Evolutionary conservation across 176 grass and related monocot genomes (phyloP).

Genomic region (Guadua angustifolia): DNA sequence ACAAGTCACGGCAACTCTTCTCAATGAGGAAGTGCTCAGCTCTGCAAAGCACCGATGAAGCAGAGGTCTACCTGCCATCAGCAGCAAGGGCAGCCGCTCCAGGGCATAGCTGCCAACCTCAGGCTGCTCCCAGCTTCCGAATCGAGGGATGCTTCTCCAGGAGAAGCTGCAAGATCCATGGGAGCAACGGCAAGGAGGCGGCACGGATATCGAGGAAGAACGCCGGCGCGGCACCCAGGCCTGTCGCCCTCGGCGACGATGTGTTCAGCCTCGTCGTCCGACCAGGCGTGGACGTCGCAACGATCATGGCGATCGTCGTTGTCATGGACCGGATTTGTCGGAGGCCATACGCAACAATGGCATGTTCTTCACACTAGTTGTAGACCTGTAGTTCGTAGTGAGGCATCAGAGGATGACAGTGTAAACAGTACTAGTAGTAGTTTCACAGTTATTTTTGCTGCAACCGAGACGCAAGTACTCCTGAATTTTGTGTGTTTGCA

Average conservation of each 20-base stretch:
- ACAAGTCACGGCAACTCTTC: conserved; percentile 45
- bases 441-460: not conserved
- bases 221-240: conserved; percentile 21
- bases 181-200: conserved; percentile 57
- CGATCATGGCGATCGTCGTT: conserved; percentile 81
- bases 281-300: conserved; percentile 54
- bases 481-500: not conserved
- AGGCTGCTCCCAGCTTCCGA: conserved; percentile 34
- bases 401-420: not conserved
- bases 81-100: not conserved
- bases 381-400: not conserved
- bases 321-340: conserved; percentile 86
- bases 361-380: conserved; percentile 46
- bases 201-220: conserved; percentile 62
- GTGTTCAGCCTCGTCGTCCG: conserved; percentile 85
- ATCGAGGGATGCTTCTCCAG: conserved; percentile 65
- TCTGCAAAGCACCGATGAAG: conserved; percentile 54
- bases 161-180: conserved; percentile 68
- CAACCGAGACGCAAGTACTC: not conserved
- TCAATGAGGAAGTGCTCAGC: conserved; percentile 62
- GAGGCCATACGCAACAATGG: conserved; percentile 46
- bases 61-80: conserved; percentile 65
- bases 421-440: not conserved
- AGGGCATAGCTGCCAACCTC: conserved; percentile 17
- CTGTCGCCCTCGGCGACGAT: conserved; percentile 66